Base-by-base conservation (phyloP, 805 yeast genomes). In the Limtongia smithiae region DNA sequence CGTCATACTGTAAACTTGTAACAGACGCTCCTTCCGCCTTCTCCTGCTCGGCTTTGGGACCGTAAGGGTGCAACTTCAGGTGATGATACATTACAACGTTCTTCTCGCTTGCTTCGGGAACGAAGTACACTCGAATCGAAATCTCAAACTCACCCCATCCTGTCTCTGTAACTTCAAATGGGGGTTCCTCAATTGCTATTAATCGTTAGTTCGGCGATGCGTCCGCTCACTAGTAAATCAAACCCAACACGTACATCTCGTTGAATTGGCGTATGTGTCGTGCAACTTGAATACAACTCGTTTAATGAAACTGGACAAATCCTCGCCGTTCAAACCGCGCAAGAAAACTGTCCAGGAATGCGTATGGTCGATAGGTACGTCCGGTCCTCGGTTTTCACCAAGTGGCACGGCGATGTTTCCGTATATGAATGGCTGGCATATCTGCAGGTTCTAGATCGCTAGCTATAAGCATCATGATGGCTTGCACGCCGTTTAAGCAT, bases 141-240 rank as follows among this genome's bases (percentile, higher is more conserved):
- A 93, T 84, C 63, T 93, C 99, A 68, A 93, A 93, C 67, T 93
- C 99, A 58, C 99, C 99, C 99, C 99, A 93, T 0, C 99, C 99
- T 0, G 97, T 86, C 63, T 93, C 99, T 1, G 95, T 85, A 25
- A 93, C 88, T 65, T 89, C 95, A 62, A 84, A 93, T 0, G 98
- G 98, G 1, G 97, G 97, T 27, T 73, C 65, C 55, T 93, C 97
- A 14, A 91, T 75, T 1, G 93, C 62, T 57, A 32, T 2, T 42
- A 14, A n/a, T 6, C 6, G n/a, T n/a, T n/a, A n/a, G n/a, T n/a
- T n/a, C n/a, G n/a, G n/a, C n/a, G n/a, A n/a, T n/a, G n/a, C n/a
- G n/a, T n/a, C n/a, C n/a, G n/a, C n/a, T n/a, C n/a, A n/a, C n/a
- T n/a, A n/a, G 17, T 14, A 30, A 30, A 20, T 9, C 2, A 9